These are phyloP conservation scores for Coemansia sp. DNA, from an alignment of 192 early-diverging fungal genomes.

Conservation along the genomic window DNA sequence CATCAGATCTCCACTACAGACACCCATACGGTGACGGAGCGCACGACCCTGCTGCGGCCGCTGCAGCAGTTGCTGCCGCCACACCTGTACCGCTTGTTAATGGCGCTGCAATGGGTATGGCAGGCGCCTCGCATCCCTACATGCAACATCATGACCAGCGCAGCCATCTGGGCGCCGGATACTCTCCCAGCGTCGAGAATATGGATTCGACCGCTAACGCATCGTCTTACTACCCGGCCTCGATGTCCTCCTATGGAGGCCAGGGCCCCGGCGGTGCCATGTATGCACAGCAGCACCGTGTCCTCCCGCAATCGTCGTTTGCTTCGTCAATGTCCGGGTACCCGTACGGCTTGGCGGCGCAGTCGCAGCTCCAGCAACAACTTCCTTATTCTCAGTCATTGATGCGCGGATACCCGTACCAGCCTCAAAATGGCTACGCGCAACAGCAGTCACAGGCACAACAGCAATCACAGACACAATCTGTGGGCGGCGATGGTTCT, in stretches of 20 bases:
- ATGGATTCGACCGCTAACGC: constrained; percentile 16
- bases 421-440: constrained; percentile 28
- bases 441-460: constrained; percentile 18
- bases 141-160: constrained; percentile 27
- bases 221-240: constrained; percentile 39
- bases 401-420: constrained; percentile 42
- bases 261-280: constrained; percentile 18
- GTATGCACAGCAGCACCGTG: constrained; percentile 22
- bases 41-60: constrained; percentile 2
- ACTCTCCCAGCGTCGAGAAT: constrained; percentile 38
- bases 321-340: constrained; percentile 21
- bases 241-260: constrained; percentile 19
- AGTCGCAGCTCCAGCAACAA: constrained; percentile 18
- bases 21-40: not conserved
- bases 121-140: constrained; percentile 3
- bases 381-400: constrained; percentile 35
- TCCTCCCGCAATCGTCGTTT: constrained; percentile 16
- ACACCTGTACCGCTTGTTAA: not conserved
- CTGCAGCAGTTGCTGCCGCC: constrained; percentile 14
- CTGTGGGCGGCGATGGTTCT: constrained; percentile 10
- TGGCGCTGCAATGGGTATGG: not conserved
- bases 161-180: constrained; percentile 24
- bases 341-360: constrained; percentile 34
- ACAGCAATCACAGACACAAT: constrained; percentile 19
- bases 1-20: constrained; percentile 3